These are phyloP conservation scores for Acanthamoeba lenticulata DNA, from an alignment of 208 protist species.

Conservation along the genomic window DNA sequence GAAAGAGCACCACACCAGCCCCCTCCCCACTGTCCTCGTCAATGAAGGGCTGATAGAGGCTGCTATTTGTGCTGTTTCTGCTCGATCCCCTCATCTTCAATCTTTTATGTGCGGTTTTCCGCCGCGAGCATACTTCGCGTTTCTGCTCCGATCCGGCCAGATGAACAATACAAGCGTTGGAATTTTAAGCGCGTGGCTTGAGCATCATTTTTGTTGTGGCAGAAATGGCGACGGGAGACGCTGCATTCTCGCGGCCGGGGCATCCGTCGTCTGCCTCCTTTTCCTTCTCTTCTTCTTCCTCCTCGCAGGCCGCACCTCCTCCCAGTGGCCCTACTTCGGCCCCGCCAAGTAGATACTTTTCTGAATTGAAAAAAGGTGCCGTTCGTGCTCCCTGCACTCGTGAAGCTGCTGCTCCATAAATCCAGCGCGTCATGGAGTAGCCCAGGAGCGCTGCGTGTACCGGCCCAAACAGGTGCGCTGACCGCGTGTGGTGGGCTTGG, in stretches of 20 bases:
- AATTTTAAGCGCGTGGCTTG: too few relatives aligned
- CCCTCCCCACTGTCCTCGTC: neutral
- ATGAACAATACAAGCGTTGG: too few relatives aligned
- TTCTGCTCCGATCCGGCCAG: neutral
- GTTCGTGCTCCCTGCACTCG: neutral
- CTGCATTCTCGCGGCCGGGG: neutral
- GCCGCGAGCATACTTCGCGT: neutral
- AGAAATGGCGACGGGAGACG: neutral
- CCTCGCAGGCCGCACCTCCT: neutral
- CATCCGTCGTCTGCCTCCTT: neutral
- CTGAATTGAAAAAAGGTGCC: neutral
- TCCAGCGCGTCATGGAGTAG: neutral
- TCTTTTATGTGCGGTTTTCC: neutral
- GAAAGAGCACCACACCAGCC: neutral
- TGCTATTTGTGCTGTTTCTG: neutral
- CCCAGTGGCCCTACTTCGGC: neutral
- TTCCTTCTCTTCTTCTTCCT: neutral
- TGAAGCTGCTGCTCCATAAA: neutral
- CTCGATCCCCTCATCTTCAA: neutral
- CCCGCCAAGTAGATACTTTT: neutral
- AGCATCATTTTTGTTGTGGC: neutral
- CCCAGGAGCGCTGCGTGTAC: too few relatives aligned
- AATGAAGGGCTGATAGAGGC: conserved; percentile 1
- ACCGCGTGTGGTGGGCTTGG: neutral
- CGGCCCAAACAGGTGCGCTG: too few relatives aligned